phyloP scores from a whole-genome alignment of 2,329 filamentous ascomycete species.

The Microdochium paspali region DNA sequence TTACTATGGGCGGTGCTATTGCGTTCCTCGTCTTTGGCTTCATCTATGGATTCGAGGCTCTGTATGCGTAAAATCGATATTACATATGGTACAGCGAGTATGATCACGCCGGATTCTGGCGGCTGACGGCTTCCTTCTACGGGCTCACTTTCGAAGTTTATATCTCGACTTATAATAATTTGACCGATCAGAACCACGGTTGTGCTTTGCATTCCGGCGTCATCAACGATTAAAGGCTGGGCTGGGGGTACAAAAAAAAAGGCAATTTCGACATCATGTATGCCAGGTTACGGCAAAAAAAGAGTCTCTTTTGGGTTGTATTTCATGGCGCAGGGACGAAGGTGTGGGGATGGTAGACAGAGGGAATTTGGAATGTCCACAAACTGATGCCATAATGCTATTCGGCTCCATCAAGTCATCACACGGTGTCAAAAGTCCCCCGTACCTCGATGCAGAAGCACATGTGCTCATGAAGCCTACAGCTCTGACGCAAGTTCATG shows the following conservation, averaged over 20 bases:
- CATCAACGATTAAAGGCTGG: neutral
- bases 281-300: neutral
- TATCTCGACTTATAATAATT: conserved; percentile 1
- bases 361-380: too few species aligned
- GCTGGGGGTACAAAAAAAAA: neutral
- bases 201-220: neutral
- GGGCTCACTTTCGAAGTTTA: neutral
- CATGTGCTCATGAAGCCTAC: too few species aligned
- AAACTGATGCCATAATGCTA: too few species aligned
- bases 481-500: too few species aligned
- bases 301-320: neutral
- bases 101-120: neutral
- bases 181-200: neutral
- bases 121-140: neutral
- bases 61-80: conserved; percentile 38
- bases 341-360: too few species aligned
- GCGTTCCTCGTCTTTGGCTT: conserved; percentile 88
- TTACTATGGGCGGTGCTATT: conserved; percentile 82
- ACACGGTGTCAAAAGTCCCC: too few species aligned
- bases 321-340: too few species aligned
- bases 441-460: too few species aligned
- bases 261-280: neutral
- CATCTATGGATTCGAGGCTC: conserved; percentile 80
- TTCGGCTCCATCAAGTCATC: too few species aligned
- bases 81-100: neutral